Evolutionary conservation across 371 early-diverging fungal species (phyloP), one percentile per base, ranked within the genome.

Genomic region (Mortierella sp.): DNA sequence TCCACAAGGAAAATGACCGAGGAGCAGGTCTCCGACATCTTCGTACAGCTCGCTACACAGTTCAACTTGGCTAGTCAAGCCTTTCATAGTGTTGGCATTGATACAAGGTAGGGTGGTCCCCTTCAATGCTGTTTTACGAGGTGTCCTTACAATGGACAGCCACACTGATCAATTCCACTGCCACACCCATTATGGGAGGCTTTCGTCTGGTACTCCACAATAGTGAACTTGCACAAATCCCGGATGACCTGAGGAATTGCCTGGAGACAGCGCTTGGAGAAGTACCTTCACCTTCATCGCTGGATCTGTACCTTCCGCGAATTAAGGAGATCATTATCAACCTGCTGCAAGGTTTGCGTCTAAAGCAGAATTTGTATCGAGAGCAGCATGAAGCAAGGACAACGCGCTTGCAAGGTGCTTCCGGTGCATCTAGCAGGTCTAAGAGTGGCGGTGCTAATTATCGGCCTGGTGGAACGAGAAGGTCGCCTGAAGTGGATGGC

Each of bases 301-400:
- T 89, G 27, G 89, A 89, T 39, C 72, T 80, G 16, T 82, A 87
- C 49, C 48, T 89, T 23, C 87, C 89, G n/a, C 61, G 71, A 2
- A 87, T 89, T 43, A 83, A 84, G 34, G 85, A 86, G 34, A 78
- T 81, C 31, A 86, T 89, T 54, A 72, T 89, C 38, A 71, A 62
- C 38, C 64, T 89, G 19, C 62, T 89, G 12, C 84, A 86, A 48
- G 82, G 83, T 2, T 64, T 89, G 23, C 87, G 86, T 52, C 71
- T 58, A 26, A 87, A 87, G 47, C 87, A 89, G 63, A 81, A 81
- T 26, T 45, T 80, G 19, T 70, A 84, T 54, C 67, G 84, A 16
- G 74, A 81, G 30, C 70, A 63, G 13, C 30, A 65, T 51, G 78
- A 76, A 49, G 59, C 70, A 12, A 69, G 64, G 46, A 18, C 59